These are phyloP conservation scores for Tulasnella sp. DNA, from an alignment of 768 basidiomycete genomes.

Conservation along the genomic window DNA sequence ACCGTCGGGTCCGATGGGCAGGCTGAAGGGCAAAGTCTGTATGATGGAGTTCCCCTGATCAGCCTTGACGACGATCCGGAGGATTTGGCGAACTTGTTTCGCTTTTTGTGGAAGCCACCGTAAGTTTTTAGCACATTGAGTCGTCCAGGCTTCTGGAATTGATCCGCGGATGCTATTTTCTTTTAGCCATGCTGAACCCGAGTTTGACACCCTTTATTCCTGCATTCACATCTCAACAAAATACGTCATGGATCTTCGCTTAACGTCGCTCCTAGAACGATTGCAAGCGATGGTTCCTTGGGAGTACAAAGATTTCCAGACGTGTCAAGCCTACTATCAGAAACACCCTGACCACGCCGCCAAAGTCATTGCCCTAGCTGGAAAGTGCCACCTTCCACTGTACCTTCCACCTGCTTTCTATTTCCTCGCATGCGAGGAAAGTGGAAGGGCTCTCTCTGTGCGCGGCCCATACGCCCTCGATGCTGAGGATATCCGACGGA, in stretches of 20 bases:
- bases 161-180: background rate
- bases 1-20: background rate
- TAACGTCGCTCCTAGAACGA: background rate
- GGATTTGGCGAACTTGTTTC: background rate
- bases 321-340: background rate
- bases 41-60: slow-evolving; percentile 7
- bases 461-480: background rate
- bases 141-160: background rate
- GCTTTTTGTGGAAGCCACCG: background rate
- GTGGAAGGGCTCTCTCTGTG: background rate
- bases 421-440: background rate
- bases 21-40: background rate
- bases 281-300: background rate
- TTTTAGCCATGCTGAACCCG: background rate
- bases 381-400: background rate
- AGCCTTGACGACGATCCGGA: background rate
- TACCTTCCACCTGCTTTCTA: slow-evolving; percentile 7
- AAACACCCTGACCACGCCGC: background rate
- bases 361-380: background rate
- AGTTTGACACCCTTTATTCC: background rate
- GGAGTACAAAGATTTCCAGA: background rate
- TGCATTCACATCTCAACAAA: background rate
- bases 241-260: background rate
- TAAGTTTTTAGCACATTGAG: background rate
- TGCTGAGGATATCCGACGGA: background rate